These are phyloP conservation scores for Thymus quinquecostatus DNA, from an alignment of 257 asterid genomes.

Conservation along the genomic window DNA sequence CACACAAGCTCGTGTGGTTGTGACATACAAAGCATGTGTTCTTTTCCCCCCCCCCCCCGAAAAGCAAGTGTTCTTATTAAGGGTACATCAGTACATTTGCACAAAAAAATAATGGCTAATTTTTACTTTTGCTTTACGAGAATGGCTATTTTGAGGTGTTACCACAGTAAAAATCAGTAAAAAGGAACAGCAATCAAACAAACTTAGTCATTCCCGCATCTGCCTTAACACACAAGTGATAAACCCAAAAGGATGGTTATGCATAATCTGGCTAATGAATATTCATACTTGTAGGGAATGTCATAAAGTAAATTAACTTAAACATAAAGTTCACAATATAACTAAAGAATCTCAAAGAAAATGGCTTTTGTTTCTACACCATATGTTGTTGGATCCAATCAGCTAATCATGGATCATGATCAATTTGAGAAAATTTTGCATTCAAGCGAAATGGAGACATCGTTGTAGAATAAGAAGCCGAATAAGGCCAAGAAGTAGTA, in stretches of 20 bases:
- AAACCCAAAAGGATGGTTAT: neutral
- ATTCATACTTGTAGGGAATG: neutral
- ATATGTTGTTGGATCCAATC: neutral
- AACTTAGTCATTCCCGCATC: neutral
- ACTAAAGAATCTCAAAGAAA: neutral
- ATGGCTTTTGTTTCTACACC: neutral
- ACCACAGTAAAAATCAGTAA: neutral
- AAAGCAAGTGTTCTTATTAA: no score
- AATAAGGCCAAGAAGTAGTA: conserved; percentile 15
- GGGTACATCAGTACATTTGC: neutral
- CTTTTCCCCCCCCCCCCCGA: no score
- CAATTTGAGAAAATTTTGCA: no score
- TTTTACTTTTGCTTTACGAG: no score
- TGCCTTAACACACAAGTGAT: neutral
- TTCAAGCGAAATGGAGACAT: neutral
- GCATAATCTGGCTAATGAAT: neutral
- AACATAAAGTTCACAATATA: neutral
- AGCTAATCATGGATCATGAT: neutral
- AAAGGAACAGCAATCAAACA: neutral
- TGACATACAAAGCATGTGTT: no score
- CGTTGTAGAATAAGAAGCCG: conserved; percentile 9
- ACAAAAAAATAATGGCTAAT: neutral
- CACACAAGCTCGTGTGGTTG: no score
- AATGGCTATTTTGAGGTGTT: no score
- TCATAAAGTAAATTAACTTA: neutral